phyloP scores from a whole-genome alignment of 2,329 filamentous ascomycete species.

The Cladophialophora chaetospira region DNA sequence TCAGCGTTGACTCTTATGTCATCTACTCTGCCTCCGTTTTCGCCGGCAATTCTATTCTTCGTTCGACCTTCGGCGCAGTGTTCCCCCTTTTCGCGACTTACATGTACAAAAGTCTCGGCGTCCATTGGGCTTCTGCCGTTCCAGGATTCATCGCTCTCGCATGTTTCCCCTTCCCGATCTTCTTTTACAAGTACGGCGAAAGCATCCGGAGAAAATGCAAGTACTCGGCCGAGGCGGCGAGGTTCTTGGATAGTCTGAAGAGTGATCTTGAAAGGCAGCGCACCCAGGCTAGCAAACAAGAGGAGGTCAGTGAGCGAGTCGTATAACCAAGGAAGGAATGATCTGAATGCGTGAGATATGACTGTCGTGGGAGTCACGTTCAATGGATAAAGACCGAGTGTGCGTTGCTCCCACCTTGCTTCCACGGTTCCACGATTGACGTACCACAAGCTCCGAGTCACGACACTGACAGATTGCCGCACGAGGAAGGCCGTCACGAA shows the following conservation, averaged over 20 bases:
- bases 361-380: neutral
- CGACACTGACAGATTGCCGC: no score
- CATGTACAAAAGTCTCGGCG: constrained; percentile 49
- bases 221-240: constrained; percentile 25
- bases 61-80: constrained; percentile 49
- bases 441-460: no score
- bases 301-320: neutral
- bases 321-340: neutral
- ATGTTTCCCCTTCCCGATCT: constrained; percentile 45
- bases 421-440: no score
- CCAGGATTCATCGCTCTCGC: constrained; percentile 50
- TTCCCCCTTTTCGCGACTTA: constrained; percentile 52
- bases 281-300: constrained; percentile 1
- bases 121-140: constrained; percentile 51
- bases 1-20: constrained; percentile 44
- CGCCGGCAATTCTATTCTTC: constrained; percentile 49
- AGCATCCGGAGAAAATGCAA: constrained; percentile 24
- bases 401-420: no score
- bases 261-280: constrained; percentile 20
- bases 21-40: constrained; percentile 47
- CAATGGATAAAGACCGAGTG: no score
- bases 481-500: no score
- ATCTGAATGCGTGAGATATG: neutral
- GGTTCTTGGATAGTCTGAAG: constrained; percentile 21
- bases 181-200: constrained; percentile 31